Conservation (phyloP, 306 rosid species). For the Glycine soja region DNA sequence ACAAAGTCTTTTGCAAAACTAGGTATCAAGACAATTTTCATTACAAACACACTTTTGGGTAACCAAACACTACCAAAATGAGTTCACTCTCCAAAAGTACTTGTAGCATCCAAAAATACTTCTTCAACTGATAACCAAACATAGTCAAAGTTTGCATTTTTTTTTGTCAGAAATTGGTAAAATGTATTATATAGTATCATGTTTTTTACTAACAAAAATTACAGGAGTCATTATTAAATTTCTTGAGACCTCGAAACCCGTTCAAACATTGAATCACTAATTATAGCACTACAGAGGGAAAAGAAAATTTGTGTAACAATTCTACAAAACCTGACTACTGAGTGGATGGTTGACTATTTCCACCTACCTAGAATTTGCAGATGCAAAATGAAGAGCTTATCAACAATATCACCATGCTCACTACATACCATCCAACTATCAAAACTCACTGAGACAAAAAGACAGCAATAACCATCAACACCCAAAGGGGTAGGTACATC, state of each 20-base stretch:
- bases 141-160: slow-evolving; percentile 5
- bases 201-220: slow-evolving; percentile 22
- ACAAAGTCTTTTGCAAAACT: no score
- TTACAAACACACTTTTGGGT: no score
- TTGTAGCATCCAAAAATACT: no score
- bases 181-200: slow-evolving; percentile 36
- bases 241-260: slow-evolving; percentile 39
- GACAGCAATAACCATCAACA: slow-evolving; percentile 23
- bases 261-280: slow-evolving; percentile 35
- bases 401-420: slow-evolving; percentile 38
- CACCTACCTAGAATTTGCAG: slow-evolving; percentile 33
- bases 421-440: slow-evolving; percentile 35
- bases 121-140: no score
- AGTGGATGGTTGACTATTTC: slow-evolving; percentile 37
- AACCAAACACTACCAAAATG: no score
- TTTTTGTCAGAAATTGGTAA: slow-evolving; percentile 32
- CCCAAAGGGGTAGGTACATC: slow-evolving; percentile 6
- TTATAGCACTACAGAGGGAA: slow-evolving; percentile 28
- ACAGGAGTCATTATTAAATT: slow-evolving; percentile 10
- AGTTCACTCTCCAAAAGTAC: no score
- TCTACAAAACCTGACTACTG: slow-evolving; percentile 48
- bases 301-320: slow-evolving; percentile 20
- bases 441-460: slow-evolving; percentile 27
- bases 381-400: slow-evolving; percentile 43
- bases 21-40: no score